Evolutionary conservation across 2,329 filamentous ascomycete species (phyloP), one percentile per base, ranked within the genome.

Genomic region (Pseudogymnoascus sp.): DNA sequence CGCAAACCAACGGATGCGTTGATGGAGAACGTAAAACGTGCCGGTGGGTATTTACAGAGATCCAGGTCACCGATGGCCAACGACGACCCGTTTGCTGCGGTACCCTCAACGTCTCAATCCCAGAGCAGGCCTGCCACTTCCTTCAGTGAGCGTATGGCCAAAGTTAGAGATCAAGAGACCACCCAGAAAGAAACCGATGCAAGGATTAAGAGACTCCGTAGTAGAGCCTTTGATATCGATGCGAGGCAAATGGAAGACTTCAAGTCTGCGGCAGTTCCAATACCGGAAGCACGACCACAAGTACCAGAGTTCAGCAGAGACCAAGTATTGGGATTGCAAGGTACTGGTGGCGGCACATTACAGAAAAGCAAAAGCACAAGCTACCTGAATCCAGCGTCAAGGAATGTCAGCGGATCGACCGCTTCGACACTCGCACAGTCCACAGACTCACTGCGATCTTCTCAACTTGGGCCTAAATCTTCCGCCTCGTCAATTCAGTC

Each of bases 131-230:
- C 69, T 81, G 69, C 69, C 65, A 68, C 61, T 13, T 62, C 85
- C 63, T 99, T 97, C 75, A 96, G 90, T 72, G 92, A 97, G 74
- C 83, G 93, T 57, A 83, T 99, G 65, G 87, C 90, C 1, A 86
- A 90, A 60, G 87, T 86, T 38, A 84, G 86, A 67, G 77, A 74
- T 1, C 79, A 86, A 44, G 86, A 88, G 64, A 74, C 72, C 1
- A 76, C 75, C 13, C 79, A 80, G 28, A 74, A 78, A 38, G 81
- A 86, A 64, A 79, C 77, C 57, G 78, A 81, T 50, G 76, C 81
- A 62, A 78, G 80, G 64, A 81, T 87, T 36, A 78, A 80, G 62
- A 78, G 80, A 65, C 72, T 79, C 44, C 79, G 86, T 65, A 83
- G 79, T 59, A 80, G 76, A 61, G 78, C 82, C 0, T 89, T 89